Evolutionary conservation across 139 green algal species (phyloP).

Genomic region (Auxenochlorella pyrenoidosa): DNA sequence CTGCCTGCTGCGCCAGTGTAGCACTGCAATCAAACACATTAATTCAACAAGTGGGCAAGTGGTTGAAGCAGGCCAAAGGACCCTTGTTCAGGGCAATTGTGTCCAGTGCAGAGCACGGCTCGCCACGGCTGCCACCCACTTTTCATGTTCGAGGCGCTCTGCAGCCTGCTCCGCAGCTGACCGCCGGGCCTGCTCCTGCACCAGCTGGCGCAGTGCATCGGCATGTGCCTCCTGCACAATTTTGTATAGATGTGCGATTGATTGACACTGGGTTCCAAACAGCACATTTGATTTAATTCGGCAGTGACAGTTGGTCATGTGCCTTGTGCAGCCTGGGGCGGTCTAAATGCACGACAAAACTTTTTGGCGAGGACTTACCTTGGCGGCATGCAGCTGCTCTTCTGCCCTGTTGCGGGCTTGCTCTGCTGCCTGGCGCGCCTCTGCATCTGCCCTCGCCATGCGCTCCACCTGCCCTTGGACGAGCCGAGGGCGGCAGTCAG

Average conservation of each 20-base stretch:
- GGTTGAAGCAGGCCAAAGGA: no score
- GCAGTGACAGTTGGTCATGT: no score
- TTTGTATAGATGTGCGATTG: no score
- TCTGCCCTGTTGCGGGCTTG: conserved; percentile 23
- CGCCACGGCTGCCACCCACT: background rate
- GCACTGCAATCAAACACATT: background rate
- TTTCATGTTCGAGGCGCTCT: background rate
- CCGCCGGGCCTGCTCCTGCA: conserved; percentile 29
- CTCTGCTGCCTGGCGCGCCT: conserved; percentile 30
- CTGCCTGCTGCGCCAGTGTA: background rate
- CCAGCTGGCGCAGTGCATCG: conserved; percentile 6
- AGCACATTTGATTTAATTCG: no score
- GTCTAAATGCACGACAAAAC: no score
- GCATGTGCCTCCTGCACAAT: conserved; percentile 14
- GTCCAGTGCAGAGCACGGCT: no score
- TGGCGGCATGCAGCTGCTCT: conserved; percentile 17
- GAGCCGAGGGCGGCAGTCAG: background rate
- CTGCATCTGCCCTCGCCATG: conserved; percentile 20
- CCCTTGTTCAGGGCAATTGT: no score
- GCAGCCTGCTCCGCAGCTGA: conserved; percentile 8
- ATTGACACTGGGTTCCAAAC: no score
- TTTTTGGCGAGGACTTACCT: background rate
- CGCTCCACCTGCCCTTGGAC: background rate
- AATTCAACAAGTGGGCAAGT: no score
- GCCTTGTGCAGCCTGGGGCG: no score